Base-by-base conservation (phyloP, 768 basidiomycete genomes). In the Kwoniella dendrophila region DNA sequence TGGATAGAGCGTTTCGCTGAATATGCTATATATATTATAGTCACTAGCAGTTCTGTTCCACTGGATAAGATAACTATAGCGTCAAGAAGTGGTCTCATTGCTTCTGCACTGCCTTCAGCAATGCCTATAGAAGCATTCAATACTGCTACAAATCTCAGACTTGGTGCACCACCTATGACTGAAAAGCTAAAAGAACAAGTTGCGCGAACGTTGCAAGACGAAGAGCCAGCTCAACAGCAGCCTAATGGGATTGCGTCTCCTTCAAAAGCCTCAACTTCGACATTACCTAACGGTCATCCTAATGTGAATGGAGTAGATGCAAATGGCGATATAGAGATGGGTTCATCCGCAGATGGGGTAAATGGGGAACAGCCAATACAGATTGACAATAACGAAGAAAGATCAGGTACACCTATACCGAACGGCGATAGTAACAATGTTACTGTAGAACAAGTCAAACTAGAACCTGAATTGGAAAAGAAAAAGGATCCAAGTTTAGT, bases 181-280 rank as follows among this genome's bases (percentile, higher is more conserved):
- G 90, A 92, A 34, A 90, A 90, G 52, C 84, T 98, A 26, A 85
- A 86, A 61, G 80, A 84, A 12, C 95, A 97, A 80, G 85, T 91
- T 0, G 86, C 89, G 66, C 86, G 92, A 48, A 83, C 86, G 14
- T 78, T 95, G 16, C 83, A 88, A 69, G 93, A 95, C 71, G 89
- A 92, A 18, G 57, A 64, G 10, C 48, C 52, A 29, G 51, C 29
- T n/a, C 50, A 59, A 47, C 53, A 54, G 10, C 50, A 51, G 10
- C 54, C 53, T 10, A 65, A 67, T 30, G 59, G 62, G 2, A 45
- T 29, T 24, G 51, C 43, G 1, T 58, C 56, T 7, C 55, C 63
- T 6, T 26, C 11, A 4, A 43, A 45, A 53, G n/a, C 27, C 20
- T 50, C 56, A 18, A 4, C 36, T 14, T 50, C 56, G n/a, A n/a